Evolutionary conservation across 2,329 filamentous ascomycete genomes (phyloP).

Genomic region (Coleophoma crateriformis): DNA sequence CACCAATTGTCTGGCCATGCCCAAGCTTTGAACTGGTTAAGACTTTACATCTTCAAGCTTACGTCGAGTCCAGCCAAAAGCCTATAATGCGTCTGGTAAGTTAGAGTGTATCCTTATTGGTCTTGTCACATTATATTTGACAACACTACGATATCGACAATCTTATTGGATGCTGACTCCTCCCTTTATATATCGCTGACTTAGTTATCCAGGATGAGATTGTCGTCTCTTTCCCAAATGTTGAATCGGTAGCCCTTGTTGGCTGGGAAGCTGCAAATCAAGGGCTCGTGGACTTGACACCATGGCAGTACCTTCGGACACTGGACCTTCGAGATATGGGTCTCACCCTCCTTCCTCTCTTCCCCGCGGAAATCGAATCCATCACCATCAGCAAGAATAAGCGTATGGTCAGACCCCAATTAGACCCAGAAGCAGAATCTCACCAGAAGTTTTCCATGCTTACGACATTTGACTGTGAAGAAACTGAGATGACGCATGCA

Average conservation of each 20-base stretch:
- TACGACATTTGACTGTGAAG: constrained; percentile 17
- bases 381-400: constrained; percentile 16
- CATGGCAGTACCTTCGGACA: constrained; percentile 13
- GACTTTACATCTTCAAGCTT: neutral
- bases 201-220: constrained; percentile 2
- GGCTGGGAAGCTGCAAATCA: constrained; percentile 7
- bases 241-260: constrained; percentile 10
- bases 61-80: neutral
- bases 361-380: constrained; percentile 20
- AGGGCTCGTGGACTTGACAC: constrained; percentile 4
- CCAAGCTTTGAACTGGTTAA: neutral
- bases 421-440: constrained; percentile 1
- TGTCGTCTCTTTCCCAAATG: constrained; percentile 13
- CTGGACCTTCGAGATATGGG: constrained; percentile 16
- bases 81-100: neutral
- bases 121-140: too few species aligned
- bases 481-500: constrained; percentile 8
- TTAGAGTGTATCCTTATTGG: neutral
- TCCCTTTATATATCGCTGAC: too few species aligned
- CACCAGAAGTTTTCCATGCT: constrained; percentile 15
- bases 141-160: neutral
- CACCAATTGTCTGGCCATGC: neutral
- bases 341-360: constrained; percentile 10
- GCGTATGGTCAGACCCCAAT: neutral
- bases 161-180: neutral